A percentile compares a stretch with the other conserved stretches of the same genome.
These are phyloP conservation scores for Lasiodiplodia hormozganensis DNA, from an alignment of 2,329 filamentous ascomycete genomes.

Conservation along the genomic window DNA sequence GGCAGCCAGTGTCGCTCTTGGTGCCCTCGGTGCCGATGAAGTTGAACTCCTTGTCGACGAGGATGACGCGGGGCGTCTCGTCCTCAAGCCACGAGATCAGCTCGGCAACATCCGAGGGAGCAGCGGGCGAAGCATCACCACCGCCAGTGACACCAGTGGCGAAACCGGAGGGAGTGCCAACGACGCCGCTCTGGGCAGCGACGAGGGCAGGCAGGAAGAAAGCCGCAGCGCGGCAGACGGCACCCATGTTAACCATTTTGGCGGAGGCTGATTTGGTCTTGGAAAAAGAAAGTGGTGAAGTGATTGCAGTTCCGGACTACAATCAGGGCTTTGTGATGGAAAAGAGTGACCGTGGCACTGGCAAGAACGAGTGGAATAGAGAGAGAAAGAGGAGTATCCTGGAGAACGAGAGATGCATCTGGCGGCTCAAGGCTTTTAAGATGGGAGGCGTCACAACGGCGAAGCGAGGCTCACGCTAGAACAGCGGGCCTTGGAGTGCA, in stretches of 20 bases:
- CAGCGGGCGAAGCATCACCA: conserved; percentile 35
- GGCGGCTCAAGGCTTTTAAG: conserved; percentile 3
- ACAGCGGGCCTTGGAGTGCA: conserved; percentile 12
- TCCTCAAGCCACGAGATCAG: conserved; percentile 35
- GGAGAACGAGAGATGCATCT: not conserved
- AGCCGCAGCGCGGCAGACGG: conserved; percentile 10
- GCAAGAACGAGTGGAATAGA: conserved; percentile 1
- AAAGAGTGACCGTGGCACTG: conserved; percentile 18
- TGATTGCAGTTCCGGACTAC: conserved; percentile 22
- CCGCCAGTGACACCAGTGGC: conserved; percentile 38
- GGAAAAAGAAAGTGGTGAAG: conserved; percentile 9
- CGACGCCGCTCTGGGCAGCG: conserved; percentile 30
- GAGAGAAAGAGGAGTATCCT: conserved; percentile 16
- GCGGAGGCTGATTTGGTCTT: conserved; percentile 3
- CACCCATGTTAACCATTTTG: conserved; percentile 20
- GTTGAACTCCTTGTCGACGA: conserved; percentile 38
- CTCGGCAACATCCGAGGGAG: conserved; percentile 36
- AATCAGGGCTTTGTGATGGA: not conserved
- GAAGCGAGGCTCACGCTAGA: not conserved
- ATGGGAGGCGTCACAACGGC: not conserved
- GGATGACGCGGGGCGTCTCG: conserved; percentile 33
- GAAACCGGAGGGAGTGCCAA: conserved; percentile 39
- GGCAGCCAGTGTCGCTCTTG: conserved; percentile 24
- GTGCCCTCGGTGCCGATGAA: conserved; percentile 38
- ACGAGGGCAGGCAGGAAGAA: conserved; percentile 24